phyloP scores from a whole-genome alignment of 2,329 filamentous ascomycete species.

The Alternaria hordeiaustralica region DNA sequence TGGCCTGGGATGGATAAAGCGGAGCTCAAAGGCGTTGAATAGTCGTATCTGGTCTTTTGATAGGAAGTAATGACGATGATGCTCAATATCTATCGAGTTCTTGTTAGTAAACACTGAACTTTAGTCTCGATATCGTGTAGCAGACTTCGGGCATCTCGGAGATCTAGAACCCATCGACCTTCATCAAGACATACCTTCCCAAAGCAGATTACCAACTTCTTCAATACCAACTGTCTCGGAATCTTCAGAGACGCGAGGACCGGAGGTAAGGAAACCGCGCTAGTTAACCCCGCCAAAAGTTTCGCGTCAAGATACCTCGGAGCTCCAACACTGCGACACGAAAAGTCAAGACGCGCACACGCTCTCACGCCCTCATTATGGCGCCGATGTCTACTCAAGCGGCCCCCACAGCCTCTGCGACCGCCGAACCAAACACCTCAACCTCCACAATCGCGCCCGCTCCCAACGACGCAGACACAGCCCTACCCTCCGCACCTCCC shows the following conservation, averaged over 20 bases:
- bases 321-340: background rate
- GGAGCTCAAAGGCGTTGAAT: background rate
- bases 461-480: background rate
- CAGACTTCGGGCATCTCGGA: too few relatives aligned
- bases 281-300: slow-evolving; percentile 33
- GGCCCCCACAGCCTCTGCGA: fast-evolving
- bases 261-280: slow-evolving; percentile 24
- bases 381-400: background rate
- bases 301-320: slow-evolving; percentile 15
- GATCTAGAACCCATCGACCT: too few relatives aligned
- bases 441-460: background rate
- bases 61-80: background rate
- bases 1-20: background rate
- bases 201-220: too few relatives aligned
- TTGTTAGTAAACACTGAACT: background rate
- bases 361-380: background rate
- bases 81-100: background rate
- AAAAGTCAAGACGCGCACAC: background rate
- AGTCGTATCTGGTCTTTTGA: background rate
- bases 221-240: background rate
- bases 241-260: background rate
- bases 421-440: background rate
- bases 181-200: too few relatives aligned
- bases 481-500: background rate
- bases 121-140: background rate